Conservation (phyloP, 2,329 filamentous ascomycete genomes). For the Colletotrichum filicis region DNA sequence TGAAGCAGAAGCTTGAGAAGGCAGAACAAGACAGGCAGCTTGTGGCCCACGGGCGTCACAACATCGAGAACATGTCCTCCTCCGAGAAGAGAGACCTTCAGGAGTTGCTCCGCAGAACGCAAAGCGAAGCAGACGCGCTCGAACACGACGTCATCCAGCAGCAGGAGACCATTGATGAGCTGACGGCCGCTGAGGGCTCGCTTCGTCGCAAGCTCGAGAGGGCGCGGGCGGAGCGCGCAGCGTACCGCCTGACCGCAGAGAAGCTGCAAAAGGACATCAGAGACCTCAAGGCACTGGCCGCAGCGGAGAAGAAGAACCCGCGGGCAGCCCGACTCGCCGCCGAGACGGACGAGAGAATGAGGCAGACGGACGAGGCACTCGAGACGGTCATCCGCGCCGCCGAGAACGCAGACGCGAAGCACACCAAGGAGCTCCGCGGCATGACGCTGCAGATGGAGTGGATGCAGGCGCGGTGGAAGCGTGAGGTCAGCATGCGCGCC, state of each 20-base stretch:
- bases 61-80: slow-evolving; percentile 40
- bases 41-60: slow-evolving; percentile 39
- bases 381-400: slow-evolving; percentile 69
- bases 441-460: slow-evolving; percentile 91
- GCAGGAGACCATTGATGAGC: slow-evolving; percentile 70
- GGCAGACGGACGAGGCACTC: slow-evolving; percentile 61
- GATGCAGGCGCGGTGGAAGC: slow-evolving; percentile 82
- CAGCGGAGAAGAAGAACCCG: slow-evolving; percentile 44
- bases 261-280: slow-evolving; percentile 64
- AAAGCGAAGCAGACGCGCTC: slow-evolving; percentile 74
- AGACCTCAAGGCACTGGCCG: slow-evolving; percentile 54
- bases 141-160: slow-evolving; percentile 78
- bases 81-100: slow-evolving; percentile 67
- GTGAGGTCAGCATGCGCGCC: slow-evolving; percentile 83
- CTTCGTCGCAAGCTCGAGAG: slow-evolving; percentile 76
- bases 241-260: slow-evolving; percentile 64
- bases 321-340: slow-evolving; percentile 43
- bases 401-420: slow-evolving; percentile 73
- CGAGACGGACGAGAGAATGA: slow-evolving; percentile 44
- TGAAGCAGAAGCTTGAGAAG: slow-evolving; percentile 62
- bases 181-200: slow-evolving; percentile 66
- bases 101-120: slow-evolving; percentile 69
- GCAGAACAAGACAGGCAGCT: slow-evolving; percentile 58
- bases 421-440: slow-evolving; percentile 82
- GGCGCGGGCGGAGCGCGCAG: slow-evolving; percentile 72